Evolutionary conservation across 805 yeast species (phyloP).

Genomic region (Diddensiella santjacobensis): DNA sequence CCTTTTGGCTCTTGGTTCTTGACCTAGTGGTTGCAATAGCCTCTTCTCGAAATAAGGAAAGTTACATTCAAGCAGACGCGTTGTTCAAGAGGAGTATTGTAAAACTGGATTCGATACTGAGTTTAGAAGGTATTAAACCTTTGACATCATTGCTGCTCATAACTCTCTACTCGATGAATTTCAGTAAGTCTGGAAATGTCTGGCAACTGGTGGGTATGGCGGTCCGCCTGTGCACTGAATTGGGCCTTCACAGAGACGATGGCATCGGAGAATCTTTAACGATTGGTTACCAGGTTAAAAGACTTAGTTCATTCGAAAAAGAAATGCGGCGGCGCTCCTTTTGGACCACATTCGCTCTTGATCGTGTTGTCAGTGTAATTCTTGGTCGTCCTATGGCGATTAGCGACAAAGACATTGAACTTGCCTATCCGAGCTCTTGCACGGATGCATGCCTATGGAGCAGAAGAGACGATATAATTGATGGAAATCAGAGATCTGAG

Average conservation of each 20-base stretch:
- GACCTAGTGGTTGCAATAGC: slow-evolving; percentile 9
- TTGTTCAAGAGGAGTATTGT: not conserved
- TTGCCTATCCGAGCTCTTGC: not conserved
- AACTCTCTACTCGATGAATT: not conserved
- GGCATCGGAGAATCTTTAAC: not conserved
- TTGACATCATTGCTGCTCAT: not conserved
- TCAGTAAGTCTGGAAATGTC: slow-evolving; percentile 24
- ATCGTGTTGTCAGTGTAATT: slow-evolving; percentile 6
- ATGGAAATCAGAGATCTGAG: not conserved
- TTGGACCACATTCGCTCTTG: slow-evolving; percentile 8
- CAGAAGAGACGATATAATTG: too few relatives aligned
- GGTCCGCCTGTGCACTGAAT: slow-evolving; percentile 69
- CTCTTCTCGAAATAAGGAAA: slow-evolving; percentile 4
- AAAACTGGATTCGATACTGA: not conserved
- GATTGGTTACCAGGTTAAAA: not conserved
- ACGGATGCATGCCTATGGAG: not conserved
- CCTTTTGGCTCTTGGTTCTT: slow-evolving; percentile 1
- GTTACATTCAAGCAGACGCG: not conserved
- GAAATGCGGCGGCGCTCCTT: slow-evolving; percentile 7
- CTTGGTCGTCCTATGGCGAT: slow-evolving; percentile 10
- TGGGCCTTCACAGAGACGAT: slow-evolving; percentile 68
- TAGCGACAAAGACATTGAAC: slow-evolving; percentile 2
- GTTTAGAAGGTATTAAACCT: not conserved
- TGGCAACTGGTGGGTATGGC: slow-evolving; percentile 86
- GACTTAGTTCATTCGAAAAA: not conserved